Evolutionary conservation across 345 rosid genomes (phyloP).

Genomic region (Citrus unshiu): DNA sequence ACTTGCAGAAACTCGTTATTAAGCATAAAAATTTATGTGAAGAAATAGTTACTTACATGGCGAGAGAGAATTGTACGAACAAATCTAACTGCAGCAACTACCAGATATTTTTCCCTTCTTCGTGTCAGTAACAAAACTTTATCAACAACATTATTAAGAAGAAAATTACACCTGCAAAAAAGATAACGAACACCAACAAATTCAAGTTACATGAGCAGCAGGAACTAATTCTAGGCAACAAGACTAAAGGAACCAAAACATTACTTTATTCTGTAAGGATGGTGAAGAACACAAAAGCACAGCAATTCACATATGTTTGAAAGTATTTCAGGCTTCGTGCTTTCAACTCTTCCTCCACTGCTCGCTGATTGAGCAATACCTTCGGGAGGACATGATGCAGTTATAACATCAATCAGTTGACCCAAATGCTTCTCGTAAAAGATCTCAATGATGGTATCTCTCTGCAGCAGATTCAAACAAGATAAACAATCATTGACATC

Average conservation of each 20-base stretch:
- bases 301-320: slow-evolving; percentile 87
- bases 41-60: slow-evolving; percentile 51
- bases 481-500: not conserved
- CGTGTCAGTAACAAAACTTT: slow-evolving; percentile 75
- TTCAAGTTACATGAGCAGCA: slow-evolving; percentile 6
- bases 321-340: slow-evolving; percentile 81
- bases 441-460: slow-evolving; percentile 74
- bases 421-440: slow-evolving; percentile 94
- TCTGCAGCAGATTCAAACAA: slow-evolving; percentile 49
- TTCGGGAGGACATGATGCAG: slow-evolving; percentile 64
- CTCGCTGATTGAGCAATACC: slow-evolving; percentile 33
- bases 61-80: slow-evolving; percentile 84
- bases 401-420: slow-evolving; percentile 82
- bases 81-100: slow-evolving; percentile 92
- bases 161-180: slow-evolving; percentile 78
- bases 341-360: slow-evolving; percentile 40
- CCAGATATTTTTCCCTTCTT: slow-evolving; percentile 89
- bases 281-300: slow-evolving; percentile 93
- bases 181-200: slow-evolving; percentile 19
- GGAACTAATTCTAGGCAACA: slow-evolving; percentile 6
- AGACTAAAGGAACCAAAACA: slow-evolving; percentile 14
- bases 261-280: slow-evolving; percentile 93
- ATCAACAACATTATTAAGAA: slow-evolving; percentile 73
- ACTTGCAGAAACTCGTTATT: not conserved
- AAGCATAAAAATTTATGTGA: not conserved